Conservation (phyloP, 2,329 filamentous ascomycete species). For the Rhynchosporium graminicola region DNA sequence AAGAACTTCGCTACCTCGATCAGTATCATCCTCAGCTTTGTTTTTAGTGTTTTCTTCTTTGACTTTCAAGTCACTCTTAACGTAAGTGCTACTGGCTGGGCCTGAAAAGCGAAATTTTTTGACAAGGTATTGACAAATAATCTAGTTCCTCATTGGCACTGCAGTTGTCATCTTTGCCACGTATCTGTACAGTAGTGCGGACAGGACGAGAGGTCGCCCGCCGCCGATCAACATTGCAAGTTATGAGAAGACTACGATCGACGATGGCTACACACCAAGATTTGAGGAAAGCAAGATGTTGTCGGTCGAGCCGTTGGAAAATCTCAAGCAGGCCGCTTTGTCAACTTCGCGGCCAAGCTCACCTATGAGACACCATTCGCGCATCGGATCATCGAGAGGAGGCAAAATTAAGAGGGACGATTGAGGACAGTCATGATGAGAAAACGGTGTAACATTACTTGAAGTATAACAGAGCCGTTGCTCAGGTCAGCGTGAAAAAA, state of each 20-base stretch:
- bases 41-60: slow-evolving; percentile 86
- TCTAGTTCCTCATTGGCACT: slow-evolving; percentile 80
- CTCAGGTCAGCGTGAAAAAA: slow-evolving; percentile 15
- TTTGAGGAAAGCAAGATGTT: slow-evolving; percentile 37
- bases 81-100: slow-evolving; percentile 53
- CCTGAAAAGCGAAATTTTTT: background rate
- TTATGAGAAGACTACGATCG: slow-evolving; percentile 66
- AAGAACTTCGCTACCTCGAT: slow-evolving; percentile 94
- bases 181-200: slow-evolving; percentile 77
- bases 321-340: slow-evolving; percentile 47
- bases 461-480: slow-evolving; percentile 14
- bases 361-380: slow-evolving; percentile 47
- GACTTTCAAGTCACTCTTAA: slow-evolving; percentile 71
- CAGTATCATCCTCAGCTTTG: slow-evolving; percentile 83
- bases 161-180: slow-evolving; percentile 77
- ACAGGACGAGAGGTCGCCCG: slow-evolving; percentile 60
- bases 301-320: slow-evolving; percentile 38
- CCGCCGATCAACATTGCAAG: slow-evolving; percentile 68
- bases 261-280: slow-evolving; percentile 39
- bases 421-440: slow-evolving; percentile 29
- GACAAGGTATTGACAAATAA: background rate
- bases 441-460: slow-evolving; percentile 17
- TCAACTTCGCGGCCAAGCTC: slow-evolving; percentile 55
- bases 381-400: slow-evolving; percentile 43
- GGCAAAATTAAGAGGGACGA: slow-evolving; percentile 44